These are phyloP conservation scores for Acacia confusa DNA, from an alignment of 306 rosid species.

Conservation along the genomic window DNA sequence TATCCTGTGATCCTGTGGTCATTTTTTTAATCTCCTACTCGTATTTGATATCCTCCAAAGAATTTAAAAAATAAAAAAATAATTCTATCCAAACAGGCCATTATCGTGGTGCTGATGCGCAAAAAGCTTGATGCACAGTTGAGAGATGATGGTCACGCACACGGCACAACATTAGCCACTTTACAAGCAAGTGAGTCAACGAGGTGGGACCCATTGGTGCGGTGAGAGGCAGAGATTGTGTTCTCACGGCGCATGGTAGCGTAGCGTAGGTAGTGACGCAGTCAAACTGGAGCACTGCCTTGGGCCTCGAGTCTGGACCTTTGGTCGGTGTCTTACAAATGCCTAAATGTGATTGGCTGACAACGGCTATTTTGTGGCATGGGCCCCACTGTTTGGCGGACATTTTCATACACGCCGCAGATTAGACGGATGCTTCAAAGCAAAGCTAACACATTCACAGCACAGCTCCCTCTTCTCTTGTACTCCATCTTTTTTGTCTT, in stretches of 20 bases:
- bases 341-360: background rate
- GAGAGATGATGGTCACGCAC: background rate
- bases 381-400: constrained; percentile 46
- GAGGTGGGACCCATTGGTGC: constrained; percentile 34
- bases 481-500: background rate
- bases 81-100: background rate
- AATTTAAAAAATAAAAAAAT: too few species aligned
- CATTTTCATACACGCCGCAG: constrained; percentile 6
- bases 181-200: constrained; percentile 54
- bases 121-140: background rate
- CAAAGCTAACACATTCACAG: constrained; percentile 11
- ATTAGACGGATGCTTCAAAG: background rate
- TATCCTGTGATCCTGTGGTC: too few species aligned
- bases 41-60: too few species aligned
- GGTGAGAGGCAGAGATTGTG: background rate
- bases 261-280: background rate
- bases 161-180: background rate
- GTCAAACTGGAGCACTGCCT: constrained; percentile 49
- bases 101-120: background rate
- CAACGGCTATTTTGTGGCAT: constrained; percentile 40
- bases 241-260: constrained; percentile 42
- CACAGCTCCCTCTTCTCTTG: background rate
- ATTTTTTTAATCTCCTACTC: too few species aligned
- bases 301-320: constrained; percentile 45
- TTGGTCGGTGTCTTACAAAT: constrained; percentile 1